A percentile compares a stretch with the other conserved stretches of the same genome.
Evolutionary conservation across 257 asterid genomes (phyloP).

Genomic region (Verbascum thapsus): DNA sequence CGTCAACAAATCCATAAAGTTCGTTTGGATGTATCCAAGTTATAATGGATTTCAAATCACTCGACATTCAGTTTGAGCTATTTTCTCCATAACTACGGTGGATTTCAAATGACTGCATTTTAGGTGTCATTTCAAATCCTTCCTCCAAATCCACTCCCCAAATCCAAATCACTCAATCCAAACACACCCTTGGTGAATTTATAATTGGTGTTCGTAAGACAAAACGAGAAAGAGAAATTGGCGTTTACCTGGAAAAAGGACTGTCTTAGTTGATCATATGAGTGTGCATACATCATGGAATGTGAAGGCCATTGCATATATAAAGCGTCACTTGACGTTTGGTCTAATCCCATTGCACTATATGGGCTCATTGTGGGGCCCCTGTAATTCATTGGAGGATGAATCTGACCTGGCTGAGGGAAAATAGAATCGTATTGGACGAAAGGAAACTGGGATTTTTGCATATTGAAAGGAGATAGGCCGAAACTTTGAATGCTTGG

Average conservation of each 20-base stretch:
- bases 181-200: too few species aligned
- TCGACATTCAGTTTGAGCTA: too few species aligned
- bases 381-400: slow-evolving; percentile 62
- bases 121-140: too few species aligned
- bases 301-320: slow-evolving; percentile 81
- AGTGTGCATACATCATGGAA: slow-evolving; percentile 78
- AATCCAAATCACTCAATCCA: too few species aligned
- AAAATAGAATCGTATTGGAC: slow-evolving; percentile 66
- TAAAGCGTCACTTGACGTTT: slow-evolving; percentile 58
- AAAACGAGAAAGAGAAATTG: background rate
- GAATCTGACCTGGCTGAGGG: slow-evolving; percentile 68
- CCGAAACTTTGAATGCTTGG: slow-evolving; percentile 51
- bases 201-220: too few species aligned
- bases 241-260: slow-evolving; percentile 68
- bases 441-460: slow-evolving; percentile 59
- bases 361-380: slow-evolving; percentile 64
- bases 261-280: slow-evolving; percentile 77
- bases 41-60: too few species aligned
- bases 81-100: too few species aligned
- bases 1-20: too few species aligned
- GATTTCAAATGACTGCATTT: too few species aligned
- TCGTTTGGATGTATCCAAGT: too few species aligned
- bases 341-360: slow-evolving; percentile 61
- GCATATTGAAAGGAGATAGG: slow-evolving; percentile 51
- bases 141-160: too few species aligned